Evolutionary conservation across 164 flowering plant species (phyloP), one percentile per base, ranked within the genome.

Genomic region (Saururus chinensis): DNA sequence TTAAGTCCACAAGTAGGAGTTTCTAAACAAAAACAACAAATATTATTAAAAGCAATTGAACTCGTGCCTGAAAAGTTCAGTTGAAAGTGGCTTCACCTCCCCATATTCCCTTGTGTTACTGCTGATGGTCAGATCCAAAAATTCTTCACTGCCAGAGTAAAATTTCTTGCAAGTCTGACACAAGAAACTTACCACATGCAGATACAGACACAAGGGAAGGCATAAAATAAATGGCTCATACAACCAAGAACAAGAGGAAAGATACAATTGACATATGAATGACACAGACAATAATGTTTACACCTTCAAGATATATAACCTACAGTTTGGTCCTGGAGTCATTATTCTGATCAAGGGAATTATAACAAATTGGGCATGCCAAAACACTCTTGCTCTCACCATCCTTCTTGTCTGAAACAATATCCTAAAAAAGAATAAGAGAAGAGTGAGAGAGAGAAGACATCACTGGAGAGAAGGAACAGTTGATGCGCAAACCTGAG

Each of bases 301-400:
- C 19, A 13, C 30, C 21, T 26, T 40, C 22, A 53, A 22, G 57
- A 60, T 48, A 17, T n/a, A 70, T n/a, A 57, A 73, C 87, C 79
- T 74, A 90, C 95, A 75, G 56, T 13, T 81, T 76, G 48, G 74
- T 67, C n/a, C 40, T 68, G 7, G 73, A 20, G 57, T 72, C 78
- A 25, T 71, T 71, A 26, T 61, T 76, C 72, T 64, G 57, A 13
- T 56, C 69, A 23, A 90, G 60, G 19, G 70, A 75, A 14, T 75
- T 72, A 67, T 75, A 84, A 73, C 97, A 90, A 54, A 90, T 76
- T 30, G 97, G 90, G 66, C 97, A 90, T 64, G 92, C 95, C 62
- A 89, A 78, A 52, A 74, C 56, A 71, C 58, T 71, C 55, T 66
- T 73, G 54, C 61, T 60, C 53, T 59, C 63, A 30, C 25, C 67